Percentiles rank a stretch among this genome's conserved stretches.
These are phyloP conservation scores for Camelina hispida DNA, from an alignment of 345 rosid species.

Conservation along the genomic window DNA sequence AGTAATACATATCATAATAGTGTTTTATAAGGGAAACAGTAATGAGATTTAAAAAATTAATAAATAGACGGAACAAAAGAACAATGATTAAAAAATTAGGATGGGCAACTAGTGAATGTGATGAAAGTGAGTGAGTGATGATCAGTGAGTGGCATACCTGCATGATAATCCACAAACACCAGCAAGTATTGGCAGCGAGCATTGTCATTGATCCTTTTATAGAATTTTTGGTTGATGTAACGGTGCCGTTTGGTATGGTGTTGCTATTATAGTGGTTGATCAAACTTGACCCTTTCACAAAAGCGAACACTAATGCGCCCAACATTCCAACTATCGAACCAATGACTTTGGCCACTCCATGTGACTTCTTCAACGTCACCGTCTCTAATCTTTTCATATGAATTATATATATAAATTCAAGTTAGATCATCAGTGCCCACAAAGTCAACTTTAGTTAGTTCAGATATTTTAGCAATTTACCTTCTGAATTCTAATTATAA, in stretches of 20 bases:
- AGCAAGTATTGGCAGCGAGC: conserved; percentile 71
- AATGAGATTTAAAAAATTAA: not conserved
- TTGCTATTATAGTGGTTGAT: conserved; percentile 48
- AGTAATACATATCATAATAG: not conserved
- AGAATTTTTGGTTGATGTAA: conserved; percentile 44
- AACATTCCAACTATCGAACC: conserved; percentile 65
- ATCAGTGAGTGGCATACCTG: conserved; percentile 57
- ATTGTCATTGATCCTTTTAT: conserved; percentile 77
- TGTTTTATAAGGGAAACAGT: not conserved
- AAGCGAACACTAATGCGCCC: conserved; percentile 81
- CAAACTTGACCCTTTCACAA: conserved; percentile 73
- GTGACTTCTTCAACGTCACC: conserved; percentile 42
- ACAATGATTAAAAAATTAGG: conserved; percentile 8
- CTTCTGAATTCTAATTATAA: not conserved
- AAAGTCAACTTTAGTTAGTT: not conserved
- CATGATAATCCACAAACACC: conserved; percentile 85
- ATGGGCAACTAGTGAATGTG: not conserved
- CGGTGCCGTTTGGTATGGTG: conserved; percentile 17
- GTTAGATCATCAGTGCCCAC: not conserved
- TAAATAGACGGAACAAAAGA: not conserved
- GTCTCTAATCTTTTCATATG: conserved; percentile 26
- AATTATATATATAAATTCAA: not conserved
- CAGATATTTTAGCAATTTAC: not conserved
- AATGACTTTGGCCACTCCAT: conserved; percentile 71
- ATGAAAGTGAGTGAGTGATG: not conserved